Evolutionary conservation across 441 rosid species (phyloP).

Genomic region (Jatropha multifida): DNA sequence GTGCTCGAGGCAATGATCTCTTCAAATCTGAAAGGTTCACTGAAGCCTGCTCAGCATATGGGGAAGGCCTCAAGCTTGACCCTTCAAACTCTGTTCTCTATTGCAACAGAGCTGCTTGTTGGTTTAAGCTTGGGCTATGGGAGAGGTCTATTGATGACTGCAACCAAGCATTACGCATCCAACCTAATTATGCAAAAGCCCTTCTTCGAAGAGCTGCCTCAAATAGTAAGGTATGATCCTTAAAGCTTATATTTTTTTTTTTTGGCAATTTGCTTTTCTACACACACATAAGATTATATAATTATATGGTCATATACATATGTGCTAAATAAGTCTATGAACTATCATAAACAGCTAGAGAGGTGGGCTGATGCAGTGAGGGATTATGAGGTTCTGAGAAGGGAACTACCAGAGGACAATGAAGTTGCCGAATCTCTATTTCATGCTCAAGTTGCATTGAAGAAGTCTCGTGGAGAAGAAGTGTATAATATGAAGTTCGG

Average conservation of each 20-base stretch:
- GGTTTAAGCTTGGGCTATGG: conserved; percentile 80
- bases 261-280: conserved; percentile 1
- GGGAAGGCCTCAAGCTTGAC: conserved; percentile 85
- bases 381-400: conserved; percentile 82
- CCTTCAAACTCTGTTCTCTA: conserved; percentile 70
- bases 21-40: conserved; percentile 80
- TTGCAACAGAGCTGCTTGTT: conserved; percentile 84
- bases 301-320: neutral
- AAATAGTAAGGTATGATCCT: conserved; percentile 61
- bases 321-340: conserved; percentile 1
- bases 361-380: conserved; percentile 85
- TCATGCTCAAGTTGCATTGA: conserved; percentile 83
- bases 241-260: neutral
- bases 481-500: conserved; percentile 87
- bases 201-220: conserved; percentile 90
- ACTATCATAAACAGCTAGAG: conserved; percentile 46
- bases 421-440: conserved; percentile 85
- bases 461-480: conserved; percentile 91
- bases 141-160: conserved; percentile 81
- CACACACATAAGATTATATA: too few species aligned
- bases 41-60: conserved; percentile 82
- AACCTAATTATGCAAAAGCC: conserved; percentile 77
- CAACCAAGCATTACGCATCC: conserved; percentile 64
- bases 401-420: conserved; percentile 76
- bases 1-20: conserved; percentile 83